phyloP scores from a whole-genome alignment of 495 filamentous ascomycete species.

The Aspergillus baeticus region DNA sequence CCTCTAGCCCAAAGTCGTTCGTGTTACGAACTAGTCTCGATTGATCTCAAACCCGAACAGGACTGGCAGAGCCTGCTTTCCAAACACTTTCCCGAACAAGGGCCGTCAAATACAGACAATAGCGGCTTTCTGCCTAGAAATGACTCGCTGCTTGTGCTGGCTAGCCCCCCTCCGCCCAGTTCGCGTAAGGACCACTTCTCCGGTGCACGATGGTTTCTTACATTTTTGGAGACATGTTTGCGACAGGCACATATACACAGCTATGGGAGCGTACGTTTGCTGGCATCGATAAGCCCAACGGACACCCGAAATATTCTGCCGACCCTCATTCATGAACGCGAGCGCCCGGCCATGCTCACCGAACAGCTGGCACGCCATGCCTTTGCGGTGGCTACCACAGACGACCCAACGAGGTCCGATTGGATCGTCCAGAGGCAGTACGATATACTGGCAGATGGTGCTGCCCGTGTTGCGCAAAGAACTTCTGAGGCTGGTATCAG shows the following conservation, averaged over 20 bases:
- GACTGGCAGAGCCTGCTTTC: slow-evolving; percentile 45
- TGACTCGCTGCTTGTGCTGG: slow-evolving; percentile 65
- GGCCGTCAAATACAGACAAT: slow-evolving; percentile 18
- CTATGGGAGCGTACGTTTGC: slow-evolving; percentile 64
- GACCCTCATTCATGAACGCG: slow-evolving; percentile 47
- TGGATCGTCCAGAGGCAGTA: slow-evolving; percentile 28
- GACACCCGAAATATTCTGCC: slow-evolving; percentile 55
- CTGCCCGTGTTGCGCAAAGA: slow-evolving; percentile 35
- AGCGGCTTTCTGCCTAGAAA: slow-evolving; percentile 46
- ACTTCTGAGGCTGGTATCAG: slow-evolving; percentile 31
- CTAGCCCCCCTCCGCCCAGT: slow-evolving; percentile 44
- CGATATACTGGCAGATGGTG: slow-evolving; percentile 28
- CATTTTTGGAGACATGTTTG: slow-evolving; percentile 31
- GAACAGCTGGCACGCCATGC: slow-evolving; percentile 53
- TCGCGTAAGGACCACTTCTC: slow-evolving; percentile 40
- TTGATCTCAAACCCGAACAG: slow-evolving; percentile 48
- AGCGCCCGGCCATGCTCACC: slow-evolving; percentile 50
- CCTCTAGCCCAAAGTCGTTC: slow-evolving; percentile 59
- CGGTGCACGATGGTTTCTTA: slow-evolving; percentile 33
- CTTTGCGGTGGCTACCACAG: slow-evolving; percentile 43
- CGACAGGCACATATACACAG: slow-evolving; percentile 26
- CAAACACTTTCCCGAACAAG: slow-evolving; percentile 40
- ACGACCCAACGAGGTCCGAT: neutral
- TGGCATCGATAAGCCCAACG: slow-evolving; percentile 56
- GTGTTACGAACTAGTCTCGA: slow-evolving; percentile 49